Base-by-base conservation (phyloP, 2,329 filamentous ascomycete genomes). In the Teratosphaeriaceae sp. region DNA sequence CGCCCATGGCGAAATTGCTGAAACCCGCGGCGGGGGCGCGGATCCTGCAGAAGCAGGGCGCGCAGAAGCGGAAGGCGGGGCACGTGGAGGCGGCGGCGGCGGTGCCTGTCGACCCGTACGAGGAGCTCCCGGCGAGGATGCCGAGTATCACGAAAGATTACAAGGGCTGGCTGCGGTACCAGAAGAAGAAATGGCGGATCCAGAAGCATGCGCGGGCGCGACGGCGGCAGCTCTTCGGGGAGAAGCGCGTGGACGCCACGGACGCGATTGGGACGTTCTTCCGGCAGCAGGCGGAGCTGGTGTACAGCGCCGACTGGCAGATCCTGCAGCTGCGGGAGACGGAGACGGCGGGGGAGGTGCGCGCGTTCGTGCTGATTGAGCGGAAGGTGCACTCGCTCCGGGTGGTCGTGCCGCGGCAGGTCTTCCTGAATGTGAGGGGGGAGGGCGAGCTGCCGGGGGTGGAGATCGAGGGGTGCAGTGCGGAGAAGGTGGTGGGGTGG, bases 171-270 rank as follows among this genome's bases (percentile, higher is more conserved):
- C 65, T 99, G 41, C 76, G 84, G 58, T 97, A 97, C 58, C 92
- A 98, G 62, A 99, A 99, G 66, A 80, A 89, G 68, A 98, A 98
- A 66, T 99, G 92, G 92, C 96, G 90, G 69, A 84, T 97, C 27
- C 92, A 99, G 62, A 94, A 88, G 59, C 85, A 94, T 62, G 88
- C 90, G 24, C 80, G 92, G 18, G 75, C 83, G 47, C 82, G 90
- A 33, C 78, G 94, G 50, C 79, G 90, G 38, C 92, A 98, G 62
- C 72, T 98, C 1, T 98, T 98, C 57, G 92, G 92, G 46, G 90
- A 98, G 57, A 82, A 84, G 44, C 78, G 82, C 9, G 73, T 72
- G 38, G 70, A 76, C 54, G 69, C 74, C 12, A 72, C 73, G 2
- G 79, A 83, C 59, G 73, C 74, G 0, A 72, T 84, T 51, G 83